Percentiles rank a stretch among this genome's conserved stretches.
phyloP scores from a whole-genome alignment of 2,329 filamentous ascomycete species.

The Stagonosporopsis tanaceti region DNA sequence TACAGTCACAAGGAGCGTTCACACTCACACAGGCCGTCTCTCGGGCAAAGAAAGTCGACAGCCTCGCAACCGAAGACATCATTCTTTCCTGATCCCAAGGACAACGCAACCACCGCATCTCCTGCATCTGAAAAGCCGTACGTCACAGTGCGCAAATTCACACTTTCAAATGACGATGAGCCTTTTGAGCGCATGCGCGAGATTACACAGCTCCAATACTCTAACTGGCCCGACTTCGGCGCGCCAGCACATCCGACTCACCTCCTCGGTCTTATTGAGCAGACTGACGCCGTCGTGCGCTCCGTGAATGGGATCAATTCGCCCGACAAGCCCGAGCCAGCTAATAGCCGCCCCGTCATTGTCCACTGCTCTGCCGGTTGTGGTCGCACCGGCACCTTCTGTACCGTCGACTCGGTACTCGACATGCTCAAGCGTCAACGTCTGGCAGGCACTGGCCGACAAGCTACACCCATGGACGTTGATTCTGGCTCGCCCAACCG shows the following conservation, averaged over 20 bases:
- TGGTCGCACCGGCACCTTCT: constrained; percentile 94
- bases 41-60: constrained; percentile 48
- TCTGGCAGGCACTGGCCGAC: constrained; percentile 45
- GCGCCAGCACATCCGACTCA: constrained; percentile 88
- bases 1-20: constrained; percentile 50
- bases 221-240: constrained; percentile 97
- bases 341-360: constrained; percentile 72
- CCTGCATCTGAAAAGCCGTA: constrained; percentile 69
- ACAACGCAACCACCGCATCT: constrained; percentile 32
- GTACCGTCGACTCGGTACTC: constrained; percentile 93
- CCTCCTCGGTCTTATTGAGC: constrained; percentile 86
- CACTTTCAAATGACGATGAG: constrained; percentile 75
- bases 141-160: constrained; percentile 87
- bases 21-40: constrained; percentile 36
- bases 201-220: constrained; percentile 93
- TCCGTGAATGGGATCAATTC: constrained; percentile 53
- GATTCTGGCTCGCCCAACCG: constrained; percentile 31
- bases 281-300: constrained; percentile 77
- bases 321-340: constrained; percentile 64
- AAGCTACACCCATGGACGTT: constrained; percentile 55
- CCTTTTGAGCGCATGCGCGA: constrained; percentile 89
- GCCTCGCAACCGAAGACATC: constrained; percentile 33
- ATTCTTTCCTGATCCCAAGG: constrained; percentile 25
- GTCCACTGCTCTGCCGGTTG: constrained; percentile 97
- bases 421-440: constrained; percentile 95